A percentile compares a stretch with the other conserved stretches of the same genome.
These are phyloP conservation scores for Plasmopara muralis DNA, from an alignment of 352 stramenopile species.

Conservation along the genomic window DNA sequence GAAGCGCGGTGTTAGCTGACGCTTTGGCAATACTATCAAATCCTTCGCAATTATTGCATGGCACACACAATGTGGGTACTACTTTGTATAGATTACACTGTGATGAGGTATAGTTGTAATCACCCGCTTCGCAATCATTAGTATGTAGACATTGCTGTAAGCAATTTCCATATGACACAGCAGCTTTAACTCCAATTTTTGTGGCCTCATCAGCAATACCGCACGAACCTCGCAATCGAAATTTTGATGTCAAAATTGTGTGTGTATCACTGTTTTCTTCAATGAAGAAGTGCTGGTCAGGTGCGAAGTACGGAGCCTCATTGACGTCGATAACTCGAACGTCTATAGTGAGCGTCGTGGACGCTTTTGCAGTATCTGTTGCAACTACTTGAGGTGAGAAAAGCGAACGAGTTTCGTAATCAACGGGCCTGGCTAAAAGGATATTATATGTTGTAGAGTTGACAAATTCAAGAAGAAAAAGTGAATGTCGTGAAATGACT, in stretches of 20 bases:
- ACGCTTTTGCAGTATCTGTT: conserved; percentile 4
- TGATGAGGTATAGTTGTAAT: conserved; percentile 16
- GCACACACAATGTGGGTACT: neutral
- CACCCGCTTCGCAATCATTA: conserved; percentile 6
- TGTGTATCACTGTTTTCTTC: conserved; percentile 19
- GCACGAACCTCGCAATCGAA: conserved; percentile 16
- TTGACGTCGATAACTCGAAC: conserved; percentile 35
- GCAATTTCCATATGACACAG: conserved; percentile 18
- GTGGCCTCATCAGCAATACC: neutral
- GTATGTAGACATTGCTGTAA: conserved; percentile 8
- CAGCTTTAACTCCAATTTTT: neutral
- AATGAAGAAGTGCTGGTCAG: conserved; percentile 34
- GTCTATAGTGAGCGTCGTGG: conserved; percentile 5
- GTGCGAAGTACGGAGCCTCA: conserved; percentile 32
- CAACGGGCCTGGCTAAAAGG: conserved; percentile 10
- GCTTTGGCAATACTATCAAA: conserved; percentile 13
- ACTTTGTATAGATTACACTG: conserved; percentile 11
- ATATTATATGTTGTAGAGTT: conserved; percentile 12
- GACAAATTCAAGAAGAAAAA: conserved; percentile 6
- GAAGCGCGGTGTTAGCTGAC: conserved; percentile 9
- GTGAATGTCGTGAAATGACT: conserved; percentile 1
- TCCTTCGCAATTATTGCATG: conserved; percentile 18
- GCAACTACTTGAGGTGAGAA: conserved; percentile 8
- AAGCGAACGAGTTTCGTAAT: conserved; percentile 20
- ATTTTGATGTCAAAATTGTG: conserved; percentile 17